Evolutionary conservation across 2,329 filamentous ascomycete species (phyloP).

Genomic region (Talaromyces sp.): DNA sequence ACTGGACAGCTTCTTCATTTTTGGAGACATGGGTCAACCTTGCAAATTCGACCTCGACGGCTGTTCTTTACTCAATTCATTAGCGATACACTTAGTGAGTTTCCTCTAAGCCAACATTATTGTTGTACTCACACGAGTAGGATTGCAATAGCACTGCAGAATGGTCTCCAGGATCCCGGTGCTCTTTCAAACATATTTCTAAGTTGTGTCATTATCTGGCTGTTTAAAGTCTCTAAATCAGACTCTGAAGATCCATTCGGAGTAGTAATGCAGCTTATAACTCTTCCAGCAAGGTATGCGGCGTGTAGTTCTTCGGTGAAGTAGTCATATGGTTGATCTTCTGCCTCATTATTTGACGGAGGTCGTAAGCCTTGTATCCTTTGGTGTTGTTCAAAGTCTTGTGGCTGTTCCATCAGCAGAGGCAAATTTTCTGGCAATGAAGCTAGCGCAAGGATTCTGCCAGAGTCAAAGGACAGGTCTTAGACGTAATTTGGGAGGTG

Average conservation of each 20-base stretch:
- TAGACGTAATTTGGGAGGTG: neutral
- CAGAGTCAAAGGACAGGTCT: neutral
- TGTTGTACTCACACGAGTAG: neutral
- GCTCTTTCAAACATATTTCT: constrained; percentile 7
- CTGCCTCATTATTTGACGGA: neutral
- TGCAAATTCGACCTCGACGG: neutral
- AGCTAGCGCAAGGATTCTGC: constrained; percentile 6
- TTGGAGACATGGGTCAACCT: neutral
- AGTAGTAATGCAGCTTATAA: neutral
- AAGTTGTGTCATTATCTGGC: neutral
- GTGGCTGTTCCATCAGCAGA: constrained; percentile 10
- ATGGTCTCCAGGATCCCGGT: constrained; percentile 14
- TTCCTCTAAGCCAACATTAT: too few relatives aligned
- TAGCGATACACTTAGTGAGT: neutral
- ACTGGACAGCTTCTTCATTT: neutral
- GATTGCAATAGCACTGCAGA: constrained; percentile 13
- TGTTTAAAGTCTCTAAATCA: neutral
- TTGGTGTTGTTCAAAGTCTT: neutral
- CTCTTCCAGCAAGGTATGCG: constrained; percentile 1
- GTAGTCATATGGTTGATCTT: neutral
- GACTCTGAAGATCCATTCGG: neutral
- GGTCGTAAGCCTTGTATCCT: neutral
- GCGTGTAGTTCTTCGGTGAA: constrained; percentile 10
- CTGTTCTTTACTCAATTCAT: neutral
- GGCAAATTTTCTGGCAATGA: constrained; percentile 4